Evolutionary conservation across 352 stramenopile genomes (phyloP), one percentile per base, ranked within the genome.

Genomic region (Phytopythium kandeliae): DNA sequence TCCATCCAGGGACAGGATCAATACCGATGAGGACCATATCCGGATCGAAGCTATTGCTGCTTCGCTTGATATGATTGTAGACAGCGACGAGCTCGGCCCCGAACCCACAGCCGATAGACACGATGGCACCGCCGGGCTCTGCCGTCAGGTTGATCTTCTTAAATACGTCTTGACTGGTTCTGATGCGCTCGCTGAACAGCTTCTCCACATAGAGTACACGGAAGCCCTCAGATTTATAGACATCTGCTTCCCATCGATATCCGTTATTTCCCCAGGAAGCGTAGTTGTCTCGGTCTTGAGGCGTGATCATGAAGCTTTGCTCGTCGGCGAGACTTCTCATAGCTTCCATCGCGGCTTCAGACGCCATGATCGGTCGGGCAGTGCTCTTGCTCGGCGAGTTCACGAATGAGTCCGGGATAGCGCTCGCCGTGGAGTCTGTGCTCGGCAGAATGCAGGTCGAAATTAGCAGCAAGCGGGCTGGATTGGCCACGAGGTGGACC

Each of bases 321-420:
- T 33, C 28, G 10, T 33, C 5, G 28, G 5, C 5, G 28, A 33
- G 28, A 11, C 28, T 5, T 11, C 10, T 11, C 5, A 33, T 33
- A 33, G 28, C 28, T 33, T 33, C 10, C 28, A 33, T 10, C 28
- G 28, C 28, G 28, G 5, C 28, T 33, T 33, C 28, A 33, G 10
- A 33, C 17, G 30, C 24, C 43, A 45, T 44, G 38, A 35, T 47
- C 15, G 58, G 33, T n/a, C n/a, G 33, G 6, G 4, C 41, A 22
- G 5, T 6, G 19, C 26, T 17, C 6, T n/a, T 19, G 17, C 24
- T 22, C 25, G 7, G 17, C 26, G 41, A n/a, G 41, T 19, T 40
- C 34, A 10, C 28, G 28, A 33, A 33, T 33, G 28, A n/a, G n/a
- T n/a, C n/a, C n/a, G n/a, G n/a, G n/a, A n/a, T n/a, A n/a, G n/a